Percentiles rank a stretch among this genome's conserved stretches.
phyloP scores from a whole-genome alignment of 257 asterid species.

The Solanum okadae region DNA sequence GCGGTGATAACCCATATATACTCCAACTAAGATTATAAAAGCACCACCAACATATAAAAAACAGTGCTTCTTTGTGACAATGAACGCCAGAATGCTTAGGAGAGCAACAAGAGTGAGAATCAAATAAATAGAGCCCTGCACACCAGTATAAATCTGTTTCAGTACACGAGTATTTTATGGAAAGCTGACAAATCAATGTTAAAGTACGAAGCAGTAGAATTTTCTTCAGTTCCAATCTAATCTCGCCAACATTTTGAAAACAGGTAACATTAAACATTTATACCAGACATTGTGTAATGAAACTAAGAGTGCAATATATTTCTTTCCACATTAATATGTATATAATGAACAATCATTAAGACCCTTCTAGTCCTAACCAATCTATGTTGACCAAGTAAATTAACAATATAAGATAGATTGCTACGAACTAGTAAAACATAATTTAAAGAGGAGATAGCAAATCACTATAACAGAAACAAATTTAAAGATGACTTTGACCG shows the following conservation, averaged over 20 bases:
- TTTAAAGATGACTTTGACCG: not conserved
- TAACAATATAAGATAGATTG: not conserved
- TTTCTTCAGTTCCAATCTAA: not conserved
- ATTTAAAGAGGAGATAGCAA: not conserved
- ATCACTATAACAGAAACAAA: not conserved
- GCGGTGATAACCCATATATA: constrained; percentile 69
- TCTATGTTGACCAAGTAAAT: not conserved
- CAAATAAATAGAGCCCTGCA: constrained; percentile 65
- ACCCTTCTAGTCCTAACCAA: not conserved
- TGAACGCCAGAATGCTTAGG: constrained; percentile 43
- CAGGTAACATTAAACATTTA: not conserved
- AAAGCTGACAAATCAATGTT: not conserved
- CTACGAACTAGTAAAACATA: not conserved
- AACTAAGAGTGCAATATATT: not conserved
- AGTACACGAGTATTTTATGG: not conserved
- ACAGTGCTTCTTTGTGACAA: constrained; percentile 40
- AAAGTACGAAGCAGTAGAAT: not conserved
- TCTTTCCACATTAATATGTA: not conserved
- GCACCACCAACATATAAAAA: constrained; percentile 58
- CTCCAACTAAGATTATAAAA: constrained; percentile 36
- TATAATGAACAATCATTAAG: not conserved
- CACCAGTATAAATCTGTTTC: constrained; percentile 2
- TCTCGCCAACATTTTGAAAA: not conserved
- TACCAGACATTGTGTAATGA: not conserved
- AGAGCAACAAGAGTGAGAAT: constrained; percentile 39